Base-by-base conservation (phyloP, 352 stramenopile species). In the Globisporangium spiculum region DNA sequence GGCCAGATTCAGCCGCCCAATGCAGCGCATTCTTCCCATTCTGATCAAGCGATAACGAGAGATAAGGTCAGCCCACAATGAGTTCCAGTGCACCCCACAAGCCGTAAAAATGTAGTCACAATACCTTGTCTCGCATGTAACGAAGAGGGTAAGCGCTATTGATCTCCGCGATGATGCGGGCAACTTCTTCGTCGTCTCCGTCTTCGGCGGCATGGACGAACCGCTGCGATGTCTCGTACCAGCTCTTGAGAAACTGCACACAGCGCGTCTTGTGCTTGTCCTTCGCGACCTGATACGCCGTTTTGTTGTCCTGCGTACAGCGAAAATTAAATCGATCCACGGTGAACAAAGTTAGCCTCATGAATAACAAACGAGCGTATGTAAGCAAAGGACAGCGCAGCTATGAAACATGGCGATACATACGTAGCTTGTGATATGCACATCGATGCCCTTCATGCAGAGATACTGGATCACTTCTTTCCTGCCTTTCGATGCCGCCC, bases 391-490 rank as follows among this genome's bases (percentile, higher is more conserved):
- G 14, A 24, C 4, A 32, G 9, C 27, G 24, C 26, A 36, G 18
- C 7, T 6, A 44, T 36, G 18, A 44, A 8, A 8, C 36, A 44
- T 44, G 12, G 27, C 26, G 32, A 1, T 30, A 54, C 86, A 70
- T 78, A 96, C 88, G 73, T 94, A 96, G 84, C 88, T 96, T 38
- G 88, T 96, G 68, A 93, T 77, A 68, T 96, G 87, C 53, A 96
- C 89, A 66, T 96, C 88, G 55, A 96, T 96, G 70, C 86, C 88
- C 56, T 91, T 93, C 80, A 90, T 94, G 50, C 86, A 94, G 22
- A 96, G 68, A 57, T 96, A 96, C 77, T 96, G 88, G 24, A 96
- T 81, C 36, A 96, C 88, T 64, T 96, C 88, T 67, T 94, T 96
- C 2, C 88, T 75, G 18, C 88, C 88, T 55, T 93, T 93, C 0